phyloP scores from a whole-genome alignment of 2,329 filamentous ascomycete species.

The Plectosphaerella sp. region DNA sequence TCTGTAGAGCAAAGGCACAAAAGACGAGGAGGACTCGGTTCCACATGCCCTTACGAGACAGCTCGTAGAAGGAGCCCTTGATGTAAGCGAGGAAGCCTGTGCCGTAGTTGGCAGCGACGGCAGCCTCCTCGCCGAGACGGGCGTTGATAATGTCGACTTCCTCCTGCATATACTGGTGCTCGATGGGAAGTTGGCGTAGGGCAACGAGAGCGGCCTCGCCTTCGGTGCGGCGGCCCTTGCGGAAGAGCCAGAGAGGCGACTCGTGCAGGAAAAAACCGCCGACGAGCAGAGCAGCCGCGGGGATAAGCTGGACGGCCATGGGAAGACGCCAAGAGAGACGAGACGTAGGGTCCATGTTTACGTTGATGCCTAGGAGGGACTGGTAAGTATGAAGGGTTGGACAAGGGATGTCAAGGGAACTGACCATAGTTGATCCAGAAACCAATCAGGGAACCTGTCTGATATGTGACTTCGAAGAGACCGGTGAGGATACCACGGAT shows the following conservation, averaged over 20 bases:
- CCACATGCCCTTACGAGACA: constrained; percentile 33
- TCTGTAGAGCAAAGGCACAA: constrained; percentile 31
- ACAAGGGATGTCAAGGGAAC: too few species aligned
- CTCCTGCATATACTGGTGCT: constrained; percentile 37
- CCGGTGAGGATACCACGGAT: constrained; percentile 55
- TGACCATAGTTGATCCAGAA: constrained; percentile 42
- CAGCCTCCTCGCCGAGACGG: constrained; percentile 27
- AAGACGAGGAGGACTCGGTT: constrained; percentile 33
- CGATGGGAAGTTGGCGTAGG: constrained; percentile 37
- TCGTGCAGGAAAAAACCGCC: constrained; percentile 36
- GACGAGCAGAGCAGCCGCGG: constrained; percentile 35
- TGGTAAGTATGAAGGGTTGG: too few species aligned
- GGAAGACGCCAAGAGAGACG: constrained; percentile 42
- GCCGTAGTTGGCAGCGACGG: constrained; percentile 25
- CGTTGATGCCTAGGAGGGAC: constrained; percentile 26
- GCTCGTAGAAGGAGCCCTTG: constrained; percentile 26
- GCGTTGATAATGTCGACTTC: constrained; percentile 42
- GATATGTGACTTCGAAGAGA: constrained; percentile 47
- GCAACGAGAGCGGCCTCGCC: constrained; percentile 30
- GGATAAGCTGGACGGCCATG: constrained; percentile 41
- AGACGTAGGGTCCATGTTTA: constrained; percentile 26
- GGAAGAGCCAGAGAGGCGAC: constrained; percentile 15
- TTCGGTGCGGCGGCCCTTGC: constrained; percentile 13
- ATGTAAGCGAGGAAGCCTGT: constrained; percentile 26
- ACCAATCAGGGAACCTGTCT: constrained; percentile 46